Evolutionary conservation across 192 early-diverging fungal genomes (phyloP), one percentile per base, ranked within the genome.

Genomic region (Umbelopsis isabellina): DNA sequence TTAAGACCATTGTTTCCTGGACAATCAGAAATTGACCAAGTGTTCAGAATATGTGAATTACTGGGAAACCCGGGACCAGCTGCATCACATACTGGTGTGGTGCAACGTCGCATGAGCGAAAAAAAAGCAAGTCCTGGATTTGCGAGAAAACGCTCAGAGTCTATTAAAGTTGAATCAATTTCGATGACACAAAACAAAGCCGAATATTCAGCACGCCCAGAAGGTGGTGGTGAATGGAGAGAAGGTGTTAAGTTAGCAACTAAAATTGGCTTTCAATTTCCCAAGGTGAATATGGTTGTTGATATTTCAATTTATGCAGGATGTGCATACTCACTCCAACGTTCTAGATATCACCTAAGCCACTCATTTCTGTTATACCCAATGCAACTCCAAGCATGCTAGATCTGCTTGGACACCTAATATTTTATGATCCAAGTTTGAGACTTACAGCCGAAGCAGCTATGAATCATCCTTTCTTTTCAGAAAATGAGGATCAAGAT

Each of bases 1-100:
- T 83, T 96, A 20, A 87, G 87, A 3, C 97, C 98, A 21, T 75
- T 99, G 65, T 99, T 99, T 73, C 98, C 97, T 1, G 98, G 98
- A 4, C 83, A 82, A 30, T 92, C 91, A 46, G 97, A 99, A 82
- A 86, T 98, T 49, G 98, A 99, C 79, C 92, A 99, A 78, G 75
- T 99, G 20, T 90, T 82, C 58, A 86, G 92, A 67, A 96, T 99
- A 37, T 94, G 92, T 53, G 79, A 85, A 23, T 82, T 98, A 9
- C 82, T 93, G 15, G 97, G 97, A 11, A 88, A 83, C 21, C 97
- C 97, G 20, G 44, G 46, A 2, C 49, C 37, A 30, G 46, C 37
- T 13, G 47, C 46, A 22, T 20, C 44, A 2, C 30, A 71, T 46
- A 37, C 46, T 20, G 66, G 67, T 41, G 55, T 46, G 21, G 75